phyloP scores from a whole-genome alignment of 1,284 basidiomycete species.

The Apiotrichum laibachii region DNA sequence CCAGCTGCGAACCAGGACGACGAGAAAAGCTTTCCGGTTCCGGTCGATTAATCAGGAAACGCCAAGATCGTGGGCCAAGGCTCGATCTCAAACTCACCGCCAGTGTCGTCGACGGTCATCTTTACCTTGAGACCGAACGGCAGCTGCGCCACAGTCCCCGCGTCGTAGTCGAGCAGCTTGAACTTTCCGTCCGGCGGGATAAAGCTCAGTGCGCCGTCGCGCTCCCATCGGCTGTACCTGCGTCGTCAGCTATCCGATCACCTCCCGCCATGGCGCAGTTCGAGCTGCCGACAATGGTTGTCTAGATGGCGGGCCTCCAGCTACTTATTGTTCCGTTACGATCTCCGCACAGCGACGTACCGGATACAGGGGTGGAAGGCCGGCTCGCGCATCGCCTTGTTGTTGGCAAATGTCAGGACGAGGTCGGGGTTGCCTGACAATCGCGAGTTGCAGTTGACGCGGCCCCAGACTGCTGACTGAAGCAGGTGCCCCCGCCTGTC shows the following conservation, averaged over 20 bases:
- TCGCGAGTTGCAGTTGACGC: slow-evolving; percentile 74
- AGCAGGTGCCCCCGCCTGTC: slow-evolving; percentile 77
- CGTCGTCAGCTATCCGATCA: no score
- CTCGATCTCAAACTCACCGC: slow-evolving; percentile 55
- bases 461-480: slow-evolving; percentile 71
- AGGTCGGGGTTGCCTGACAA: slow-evolving; percentile 85
- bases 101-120: slow-evolving; percentile 62
- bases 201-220: slow-evolving; percentile 78
- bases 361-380: slow-evolving; percentile 89
- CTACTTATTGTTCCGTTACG: no score
- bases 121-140: slow-evolving; percentile 65
- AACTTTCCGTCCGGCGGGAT: slow-evolving; percentile 93
- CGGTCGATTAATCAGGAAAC: no score
- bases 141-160: slow-evolving; percentile 54
- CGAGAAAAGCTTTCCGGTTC: no score
- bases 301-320: no score
- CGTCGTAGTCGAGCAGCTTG: slow-evolving; percentile 79
- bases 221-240: slow-evolving; percentile 75
- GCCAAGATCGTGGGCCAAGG: no score
- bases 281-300: not conserved
- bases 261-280: not conserved
- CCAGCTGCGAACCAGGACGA: no score
- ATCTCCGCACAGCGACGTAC: slow-evolving; percentile 52
- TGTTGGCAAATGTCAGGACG: slow-evolving; percentile 72
- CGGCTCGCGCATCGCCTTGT: slow-evolving; percentile 69